phyloP scores from a whole-genome alignment of 2,329 filamentous ascomycete genomes.

The Chlorencoelia australis region DNA sequence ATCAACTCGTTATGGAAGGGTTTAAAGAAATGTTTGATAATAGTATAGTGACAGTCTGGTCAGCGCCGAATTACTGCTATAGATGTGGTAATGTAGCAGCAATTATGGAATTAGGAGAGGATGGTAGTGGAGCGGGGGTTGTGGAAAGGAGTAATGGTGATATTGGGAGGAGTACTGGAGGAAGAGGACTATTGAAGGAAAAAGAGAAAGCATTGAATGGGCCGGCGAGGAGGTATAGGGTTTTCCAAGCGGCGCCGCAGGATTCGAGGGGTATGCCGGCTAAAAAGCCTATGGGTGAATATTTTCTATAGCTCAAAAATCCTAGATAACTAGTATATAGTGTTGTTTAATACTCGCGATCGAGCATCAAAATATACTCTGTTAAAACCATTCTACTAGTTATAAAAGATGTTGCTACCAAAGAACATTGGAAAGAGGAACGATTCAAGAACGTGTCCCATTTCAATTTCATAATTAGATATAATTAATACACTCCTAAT shows the following conservation, averaged over 20 bases:
- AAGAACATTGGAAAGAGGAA: no score
- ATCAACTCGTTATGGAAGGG: slow-evolving; percentile 98
- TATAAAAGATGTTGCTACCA: no score
- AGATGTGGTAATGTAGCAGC: slow-evolving; percentile 86
- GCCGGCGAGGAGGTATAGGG: slow-evolving; percentile 81
- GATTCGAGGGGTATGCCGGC: slow-evolving; percentile 96
- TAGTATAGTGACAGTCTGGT: slow-evolving; percentile 98
- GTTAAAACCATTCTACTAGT: no score
- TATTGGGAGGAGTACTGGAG: slow-evolving; percentile 45
- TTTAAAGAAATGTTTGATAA: slow-evolving; percentile 99
- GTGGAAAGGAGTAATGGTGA: slow-evolving; percentile 28
- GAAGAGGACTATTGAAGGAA: slow-evolving; percentile 41
- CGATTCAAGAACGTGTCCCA: no score
- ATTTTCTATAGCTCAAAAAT: no score
- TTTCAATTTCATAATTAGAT: no score
- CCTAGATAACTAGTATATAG: no score
- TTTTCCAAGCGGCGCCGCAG: slow-evolving; percentile 94
- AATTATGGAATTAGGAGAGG: slow-evolving; percentile 85
- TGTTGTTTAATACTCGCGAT: no score
- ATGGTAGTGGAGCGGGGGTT: slow-evolving; percentile 58
- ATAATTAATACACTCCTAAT: no score
- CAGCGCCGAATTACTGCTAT: slow-evolving; percentile 94
- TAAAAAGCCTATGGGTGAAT: slow-evolving; percentile 96
- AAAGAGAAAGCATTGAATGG: slow-evolving; percentile 49
- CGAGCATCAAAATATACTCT: no score